Percentiles rank a stretch among this genome's conserved stretches.
phyloP scores from a whole-genome alignment of 306 rosid species.

The Lupinus albus region DNA sequence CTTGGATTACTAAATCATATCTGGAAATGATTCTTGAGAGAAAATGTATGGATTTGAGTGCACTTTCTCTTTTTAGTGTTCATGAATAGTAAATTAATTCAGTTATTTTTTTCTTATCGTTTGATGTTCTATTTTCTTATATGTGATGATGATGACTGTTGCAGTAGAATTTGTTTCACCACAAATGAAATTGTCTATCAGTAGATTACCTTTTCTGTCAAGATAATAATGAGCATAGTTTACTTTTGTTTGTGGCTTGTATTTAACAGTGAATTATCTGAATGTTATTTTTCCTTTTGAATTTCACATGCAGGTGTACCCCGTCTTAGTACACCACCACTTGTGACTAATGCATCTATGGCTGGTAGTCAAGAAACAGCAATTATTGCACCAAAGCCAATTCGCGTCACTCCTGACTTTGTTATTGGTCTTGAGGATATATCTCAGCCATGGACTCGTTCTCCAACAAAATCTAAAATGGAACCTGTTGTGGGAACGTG shows the following conservation, averaged over 20 bases:
- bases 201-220: slow-evolving; percentile 32
- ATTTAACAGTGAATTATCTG: slow-evolving; percentile 29
- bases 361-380: slow-evolving; percentile 65
- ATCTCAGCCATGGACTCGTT: slow-evolving; percentile 98
- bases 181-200: slow-evolving; percentile 20
- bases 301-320: slow-evolving; percentile 82
- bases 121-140: slow-evolving; percentile 14
- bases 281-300: slow-evolving; percentile 28
- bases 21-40: slow-evolving; percentile 97
- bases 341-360: slow-evolving; percentile 59
- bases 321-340: slow-evolving; percentile 98
- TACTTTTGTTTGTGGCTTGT: slow-evolving; percentile 21
- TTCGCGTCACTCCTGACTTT: slow-evolving; percentile 73
- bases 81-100: slow-evolving; percentile 14
- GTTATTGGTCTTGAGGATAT: slow-evolving; percentile 81
- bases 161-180: slow-evolving; percentile 25
- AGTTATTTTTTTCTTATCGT: slow-evolving; percentile 25
- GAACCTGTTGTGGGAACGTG: slow-evolving; percentile 89
- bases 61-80: neutral
- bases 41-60: slow-evolving; percentile 54
- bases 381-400: slow-evolving; percentile 84
- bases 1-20: slow-evolving; percentile 97
- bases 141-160: slow-evolving; percentile 30
- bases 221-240: slow-evolving; percentile 20
- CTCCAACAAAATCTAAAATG: slow-evolving; percentile 85